Evolutionary conservation across 1,139 yeast genomes (phyloP), one percentile per base, ranked within the genome.

Genomic region (Pneumocystis canis): DNA sequence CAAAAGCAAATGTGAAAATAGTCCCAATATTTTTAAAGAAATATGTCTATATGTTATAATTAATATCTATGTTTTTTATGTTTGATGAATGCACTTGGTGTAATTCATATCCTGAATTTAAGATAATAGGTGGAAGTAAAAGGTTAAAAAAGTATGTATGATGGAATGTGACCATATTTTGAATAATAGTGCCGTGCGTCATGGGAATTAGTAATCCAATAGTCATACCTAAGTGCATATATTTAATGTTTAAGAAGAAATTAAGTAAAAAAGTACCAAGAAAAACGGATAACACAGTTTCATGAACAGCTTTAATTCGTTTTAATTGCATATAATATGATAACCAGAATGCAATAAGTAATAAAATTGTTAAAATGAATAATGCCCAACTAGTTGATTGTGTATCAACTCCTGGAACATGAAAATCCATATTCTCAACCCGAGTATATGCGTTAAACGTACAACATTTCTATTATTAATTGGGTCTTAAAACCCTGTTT

Each of bases 331-430:
- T 77, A 73, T 87, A 92, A 75, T 92, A 94, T 39, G 95, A 86
- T 1, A 96, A 87, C 97, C 97, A 92, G 62, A 94, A 76, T 0
- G 98, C 96, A 9, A 89, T 81, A 67, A 94, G 87, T 62, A 94
- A 77, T 61, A 94, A 78, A 65, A 87, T 81, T 62, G 94, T 75
- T 67, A 92, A 79, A 65, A 94, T 94, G 74, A 89, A 90, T 56
- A 94, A 76, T 0, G 98, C 97, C 99, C 98, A 94, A 0, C 96
- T 88, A 9, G 95, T 86, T 73, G 89, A 92, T 70, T 92, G 89
- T 73, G 92, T 98, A 70, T 92, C 96, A 1, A 94, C 84, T n/a
- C 89, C 87, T 0, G 97, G 97, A 70, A 88, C 89, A n/a, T 84
- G 79, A 40, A 82, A 84, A 18, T 82, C 84, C 32, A 41, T 60